phyloP scores from a whole-genome alignment of 2,329 filamentous ascomycete species.

The Aureobasidium sp. region DNA sequence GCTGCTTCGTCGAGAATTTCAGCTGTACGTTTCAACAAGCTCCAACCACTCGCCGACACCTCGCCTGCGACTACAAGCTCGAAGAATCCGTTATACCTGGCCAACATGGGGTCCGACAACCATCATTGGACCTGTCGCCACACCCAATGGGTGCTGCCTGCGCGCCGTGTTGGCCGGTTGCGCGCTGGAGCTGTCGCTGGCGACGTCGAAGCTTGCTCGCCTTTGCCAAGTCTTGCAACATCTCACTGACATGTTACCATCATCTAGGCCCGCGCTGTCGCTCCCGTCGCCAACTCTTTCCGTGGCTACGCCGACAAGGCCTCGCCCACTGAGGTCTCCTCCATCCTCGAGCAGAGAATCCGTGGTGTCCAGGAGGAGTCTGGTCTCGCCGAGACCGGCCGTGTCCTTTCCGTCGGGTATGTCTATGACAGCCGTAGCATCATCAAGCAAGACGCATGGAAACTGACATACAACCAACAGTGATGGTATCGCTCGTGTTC shows the following conservation, averaged over 20 bases:
- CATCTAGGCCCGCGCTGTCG: slow-evolving; percentile 73
- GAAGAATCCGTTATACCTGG: slow-evolving; percentile 21
- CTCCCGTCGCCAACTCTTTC: slow-evolving; percentile 64
- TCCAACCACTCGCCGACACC: slow-evolving; percentile 33
- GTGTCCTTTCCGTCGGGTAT: slow-evolving; percentile 98
- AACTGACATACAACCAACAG: slow-evolving; percentile 44
- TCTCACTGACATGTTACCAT: slow-evolving; percentile 40
- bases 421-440: slow-evolving; percentile 35
- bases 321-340: slow-evolving; percentile 94
- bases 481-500: slow-evolving; percentile 99
- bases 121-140: slow-evolving; percentile 25
- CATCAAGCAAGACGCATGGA: slow-evolving; percentile 16
- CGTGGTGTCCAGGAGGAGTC: slow-evolving; percentile 97
- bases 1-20: slow-evolving; percentile 85
- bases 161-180: slow-evolving; percentile 1
- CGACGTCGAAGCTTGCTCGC: slow-evolving; percentile 2
- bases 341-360: slow-evolving; percentile 98
- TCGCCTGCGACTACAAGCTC: slow-evolving; percentile 35
- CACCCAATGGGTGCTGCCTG: slow-evolving; percentile 16
- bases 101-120: background rate
- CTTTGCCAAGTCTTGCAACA: slow-evolving; percentile 16
- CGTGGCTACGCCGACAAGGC: slow-evolving; percentile 93
- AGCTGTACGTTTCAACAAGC: slow-evolving; percentile 63
- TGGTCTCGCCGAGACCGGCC: slow-evolving; percentile 93
- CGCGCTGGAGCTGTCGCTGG: slow-evolving; percentile 8